Base-by-base conservation (phyloP, 2,329 filamentous ascomycete genomes). In the Colletotrichum plurivorum region DNA sequence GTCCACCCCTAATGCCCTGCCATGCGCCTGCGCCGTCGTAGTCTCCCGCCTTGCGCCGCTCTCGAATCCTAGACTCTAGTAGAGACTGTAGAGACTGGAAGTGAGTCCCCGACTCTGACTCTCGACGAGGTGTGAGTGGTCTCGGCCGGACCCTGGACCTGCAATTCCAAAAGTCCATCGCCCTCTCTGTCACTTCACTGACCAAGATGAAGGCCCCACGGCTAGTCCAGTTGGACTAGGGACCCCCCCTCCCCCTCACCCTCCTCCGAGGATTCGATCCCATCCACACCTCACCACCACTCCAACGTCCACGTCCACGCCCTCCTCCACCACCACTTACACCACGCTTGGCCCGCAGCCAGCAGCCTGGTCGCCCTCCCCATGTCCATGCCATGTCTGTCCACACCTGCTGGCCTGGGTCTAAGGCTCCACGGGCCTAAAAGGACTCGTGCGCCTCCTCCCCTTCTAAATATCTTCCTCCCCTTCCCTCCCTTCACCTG, bases 121-220 rank as follows among this genome's bases (percentile, higher is more conserved):
- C 18, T 20, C n/a, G 18, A 12, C 16, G n/a, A 41, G 22, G 57
- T 60, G 65, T 41, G 54, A 63, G 31, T 53, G 61, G 60, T 48
- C 52, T 67, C 65, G 53, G 48, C 65, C 65, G 60, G 49, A 57
- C 62, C 59, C 59, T 53, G 55, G 54, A 59, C 62, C 54, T 59
- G 48, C 65, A 65, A 58, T 64, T 58, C 65, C 53, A 64, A 64
- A 61, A 54, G 60, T 31, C 51, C 63, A 45, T 67, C 51, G 20
- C 36, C 18, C 31, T 36, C 41, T 62, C 22, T 22, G 41, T 49
- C 41, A 54, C 31, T 36, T 36, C 10, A 36, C 31, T 10, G 31
- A 36, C 66, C 61, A 65, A 69, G 54, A 69, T 65, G 61, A 69
- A 69, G 61, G 53, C 54, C 66, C 66, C 65, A 63, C 60, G 60